phyloP scores from a whole-genome alignment of 108 stramenopile species.

The Seminavis robusta region DNA sequence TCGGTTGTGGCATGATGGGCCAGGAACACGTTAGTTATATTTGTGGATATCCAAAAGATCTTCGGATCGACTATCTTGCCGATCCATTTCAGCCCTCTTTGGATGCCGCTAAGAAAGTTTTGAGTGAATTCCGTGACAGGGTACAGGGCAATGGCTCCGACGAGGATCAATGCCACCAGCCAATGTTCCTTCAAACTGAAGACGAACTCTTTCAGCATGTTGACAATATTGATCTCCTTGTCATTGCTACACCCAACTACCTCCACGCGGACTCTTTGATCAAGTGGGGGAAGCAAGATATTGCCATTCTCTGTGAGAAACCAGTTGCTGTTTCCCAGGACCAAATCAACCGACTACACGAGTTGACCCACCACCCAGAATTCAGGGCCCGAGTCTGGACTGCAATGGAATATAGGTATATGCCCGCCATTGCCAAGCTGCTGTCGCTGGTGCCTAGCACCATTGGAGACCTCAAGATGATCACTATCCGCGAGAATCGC shows the following conservation, averaged over 20 bases:
- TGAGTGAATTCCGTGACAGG: constrained; percentile 22
- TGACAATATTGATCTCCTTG: constrained; percentile 67
- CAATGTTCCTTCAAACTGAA: constrained; percentile 46
- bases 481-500: constrained; percentile 81
- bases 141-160: constrained; percentile 14
- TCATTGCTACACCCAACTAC: constrained; percentile 80
- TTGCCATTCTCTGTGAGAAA: constrained; percentile 75
- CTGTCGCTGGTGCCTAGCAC: constrained; percentile 53
- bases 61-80: constrained; percentile 67
- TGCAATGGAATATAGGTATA: constrained; percentile 88
- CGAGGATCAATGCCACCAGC: constrained; percentile 22
- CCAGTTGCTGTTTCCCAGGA: constrained; percentile 74
- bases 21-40: constrained; percentile 85
- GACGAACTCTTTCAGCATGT: constrained; percentile 54
- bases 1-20: constrained; percentile 81
- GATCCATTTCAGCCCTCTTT: constrained; percentile 63
- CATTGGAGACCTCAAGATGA: constrained; percentile 76
- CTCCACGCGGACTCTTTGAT: constrained; percentile 70
- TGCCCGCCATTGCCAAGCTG: constrained; percentile 78
- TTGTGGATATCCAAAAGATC: constrained; percentile 47
- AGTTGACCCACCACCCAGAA: constrained; percentile 18
- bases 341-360: constrained; percentile 50
- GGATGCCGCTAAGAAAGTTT: constrained; percentile 24
- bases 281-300: constrained; percentile 57
- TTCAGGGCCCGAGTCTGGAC: constrained; percentile 73